Evolutionary conservation across 352 stramenopile species (phyloP).

Genomic region (Phytophthora cajani): DNA sequence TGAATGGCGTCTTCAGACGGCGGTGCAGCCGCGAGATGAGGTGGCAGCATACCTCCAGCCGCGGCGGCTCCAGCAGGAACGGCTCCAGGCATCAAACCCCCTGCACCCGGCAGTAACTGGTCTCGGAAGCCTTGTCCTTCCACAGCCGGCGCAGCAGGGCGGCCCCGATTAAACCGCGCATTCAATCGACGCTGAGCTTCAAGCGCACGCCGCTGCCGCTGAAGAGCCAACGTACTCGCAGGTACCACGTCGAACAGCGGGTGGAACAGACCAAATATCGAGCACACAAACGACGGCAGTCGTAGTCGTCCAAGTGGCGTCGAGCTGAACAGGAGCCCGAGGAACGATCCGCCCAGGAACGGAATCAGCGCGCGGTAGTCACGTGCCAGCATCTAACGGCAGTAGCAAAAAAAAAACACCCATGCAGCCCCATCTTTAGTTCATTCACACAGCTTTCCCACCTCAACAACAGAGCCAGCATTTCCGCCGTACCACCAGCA

Average conservation of each 20-base stretch:
- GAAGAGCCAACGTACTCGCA: slow-evolving; percentile 60
- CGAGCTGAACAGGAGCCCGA: slow-evolving; percentile 72
- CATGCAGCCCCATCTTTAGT: slow-evolving; percentile 5
- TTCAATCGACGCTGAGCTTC: slow-evolving; percentile 78
- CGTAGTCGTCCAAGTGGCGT: slow-evolving; percentile 77
- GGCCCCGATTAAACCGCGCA: slow-evolving; percentile 48
- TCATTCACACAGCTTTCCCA: background rate
- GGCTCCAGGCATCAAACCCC: slow-evolving; percentile 41
- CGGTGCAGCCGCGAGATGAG: slow-evolving; percentile 65
- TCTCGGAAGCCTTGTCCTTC: slow-evolving; percentile 80
- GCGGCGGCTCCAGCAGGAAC: slow-evolving; percentile 12
- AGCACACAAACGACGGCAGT: slow-evolving; percentile 76
- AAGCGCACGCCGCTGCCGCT: slow-evolving; percentile 75
- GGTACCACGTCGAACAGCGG: slow-evolving; percentile 86
- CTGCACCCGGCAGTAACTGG: slow-evolving; percentile 76
- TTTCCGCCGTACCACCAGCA: slow-evolving; percentile 63
- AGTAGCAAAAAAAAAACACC: slow-evolving; percentile 14
- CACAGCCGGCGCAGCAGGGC: slow-evolving; percentile 28
- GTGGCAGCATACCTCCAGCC: slow-evolving; percentile 52
- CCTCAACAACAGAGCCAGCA: background rate
- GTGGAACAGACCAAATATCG: slow-evolving; percentile 69
- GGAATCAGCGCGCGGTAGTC: slow-evolving; percentile 62
- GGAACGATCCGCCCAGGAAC: slow-evolving; percentile 65
- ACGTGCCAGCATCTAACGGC: slow-evolving; percentile 65
- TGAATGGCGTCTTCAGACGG: slow-evolving; percentile 80